Percentiles rank a stretch among this genome's conserved stretches.
Evolutionary conservation across 371 early-diverging fungal genomes (phyloP).

Genomic region (Umbelopsis sp.): DNA sequence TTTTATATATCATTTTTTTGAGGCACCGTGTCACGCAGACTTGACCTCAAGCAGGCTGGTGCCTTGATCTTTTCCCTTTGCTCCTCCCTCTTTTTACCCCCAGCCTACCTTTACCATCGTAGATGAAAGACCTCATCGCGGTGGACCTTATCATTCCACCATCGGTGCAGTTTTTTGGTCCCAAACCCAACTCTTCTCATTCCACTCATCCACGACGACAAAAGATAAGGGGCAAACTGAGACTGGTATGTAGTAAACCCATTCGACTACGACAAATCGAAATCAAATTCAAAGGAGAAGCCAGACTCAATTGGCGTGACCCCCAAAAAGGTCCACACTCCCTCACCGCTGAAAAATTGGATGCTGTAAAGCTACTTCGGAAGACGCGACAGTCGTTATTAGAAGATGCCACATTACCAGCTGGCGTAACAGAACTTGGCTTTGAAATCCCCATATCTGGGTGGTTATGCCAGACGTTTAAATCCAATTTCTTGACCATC

Average conservation of each 20-base stretch:
- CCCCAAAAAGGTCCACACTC: constrained; percentile 27
- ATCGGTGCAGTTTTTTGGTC: constrained; percentile 34
- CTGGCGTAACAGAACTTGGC: constrained; percentile 39
- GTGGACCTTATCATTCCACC: constrained; percentile 35
- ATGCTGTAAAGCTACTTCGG: constrained; percentile 32
- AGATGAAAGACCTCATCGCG: constrained; percentile 29
- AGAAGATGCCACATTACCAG: constrained; percentile 35
- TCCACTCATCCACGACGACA: constrained; percentile 36
- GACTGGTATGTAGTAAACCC: constrained; percentile 36
- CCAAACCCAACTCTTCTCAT: constrained; percentile 28
- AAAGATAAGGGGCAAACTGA: constrained; percentile 40
- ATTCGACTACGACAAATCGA: constrained; percentile 30
- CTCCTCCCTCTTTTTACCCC: neutral
- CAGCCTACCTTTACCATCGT: neutral
- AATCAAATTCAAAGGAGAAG: constrained; percentile 34
- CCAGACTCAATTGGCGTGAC: constrained; percentile 37
- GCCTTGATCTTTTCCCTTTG: neutral
- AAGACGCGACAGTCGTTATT: constrained; percentile 32
- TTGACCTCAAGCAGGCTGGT: constrained; percentile 68
- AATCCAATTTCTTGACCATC: constrained; percentile 31
- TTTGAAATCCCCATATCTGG: constrained; percentile 42
- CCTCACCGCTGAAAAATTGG: constrained; percentile 30
- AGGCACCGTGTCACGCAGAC: constrained; percentile 26
- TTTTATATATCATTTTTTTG: neutral
- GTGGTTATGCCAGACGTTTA: constrained; percentile 32